Evolutionary conservation across 495 filamentous ascomycete genomes (phyloP).

Genomic region (Neurospora pannonica): DNA sequence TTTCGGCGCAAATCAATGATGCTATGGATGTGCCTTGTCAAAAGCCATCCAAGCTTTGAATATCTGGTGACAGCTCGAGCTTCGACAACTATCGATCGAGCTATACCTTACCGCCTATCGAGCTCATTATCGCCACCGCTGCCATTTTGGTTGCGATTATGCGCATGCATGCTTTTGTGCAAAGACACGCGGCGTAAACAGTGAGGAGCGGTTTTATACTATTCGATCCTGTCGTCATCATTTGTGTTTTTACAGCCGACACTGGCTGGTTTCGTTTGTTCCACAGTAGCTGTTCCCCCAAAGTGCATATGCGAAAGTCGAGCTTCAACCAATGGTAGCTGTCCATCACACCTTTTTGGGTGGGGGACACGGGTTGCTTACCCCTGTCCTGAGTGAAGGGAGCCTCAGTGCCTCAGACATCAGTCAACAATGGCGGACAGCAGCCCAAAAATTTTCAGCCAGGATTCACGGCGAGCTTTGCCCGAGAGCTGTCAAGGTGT

Average conservation of each 20-base stretch:
- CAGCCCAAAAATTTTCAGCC: constrained; percentile 20
- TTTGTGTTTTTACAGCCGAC: not conserved
- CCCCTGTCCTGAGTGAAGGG: constrained; percentile 1
- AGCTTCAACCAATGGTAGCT: not conserved
- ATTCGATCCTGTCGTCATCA: not conserved
- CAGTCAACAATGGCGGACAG: constrained; percentile 3
- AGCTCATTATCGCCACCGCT: not conserved
- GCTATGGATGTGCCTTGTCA: not conserved
- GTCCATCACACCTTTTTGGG: not conserved
- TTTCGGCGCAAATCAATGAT: not conserved
- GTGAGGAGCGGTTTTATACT: not conserved
- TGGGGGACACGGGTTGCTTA: not conserved
- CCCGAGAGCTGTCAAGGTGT: not conserved
- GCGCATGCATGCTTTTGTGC: not conserved
- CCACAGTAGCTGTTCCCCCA: not conserved
- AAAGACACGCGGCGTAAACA: not conserved
- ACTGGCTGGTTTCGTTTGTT: not conserved
- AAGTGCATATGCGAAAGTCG: not conserved
- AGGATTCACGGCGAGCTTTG: not conserved
- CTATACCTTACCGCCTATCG: not conserved
- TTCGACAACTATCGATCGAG: not conserved
- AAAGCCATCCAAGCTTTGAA: not conserved
- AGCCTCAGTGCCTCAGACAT: constrained; percentile 28
- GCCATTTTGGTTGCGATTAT: not conserved
- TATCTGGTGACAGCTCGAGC: not conserved